Conservation (phyloP, 2,329 filamentous ascomycete genomes). For the Paramyrothecium sp. region DNA sequence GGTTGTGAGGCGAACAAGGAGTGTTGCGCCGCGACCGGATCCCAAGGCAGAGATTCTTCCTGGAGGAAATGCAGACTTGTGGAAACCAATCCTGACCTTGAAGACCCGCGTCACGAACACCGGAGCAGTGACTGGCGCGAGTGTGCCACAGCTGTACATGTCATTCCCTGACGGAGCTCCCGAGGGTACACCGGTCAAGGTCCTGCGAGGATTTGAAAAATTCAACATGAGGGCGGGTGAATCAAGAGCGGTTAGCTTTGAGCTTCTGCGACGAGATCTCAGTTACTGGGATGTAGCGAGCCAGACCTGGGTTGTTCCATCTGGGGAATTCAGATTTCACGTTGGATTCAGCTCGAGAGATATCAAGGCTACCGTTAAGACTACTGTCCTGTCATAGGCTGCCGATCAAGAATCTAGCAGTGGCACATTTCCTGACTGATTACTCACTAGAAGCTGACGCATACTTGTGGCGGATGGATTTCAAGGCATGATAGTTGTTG, state of each 20-base stretch:
- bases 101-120: slow-evolving; percentile 45
- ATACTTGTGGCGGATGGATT: no score
- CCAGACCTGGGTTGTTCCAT: slow-evolving; percentile 57
- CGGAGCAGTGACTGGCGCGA: slow-evolving; percentile 33
- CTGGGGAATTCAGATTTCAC: slow-evolving; percentile 18
- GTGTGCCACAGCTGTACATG: slow-evolving; percentile 33
- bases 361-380: background rate
- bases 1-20: background rate
- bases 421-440: no score
- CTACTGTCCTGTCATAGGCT: background rate
- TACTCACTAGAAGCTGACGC: no score
- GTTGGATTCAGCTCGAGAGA: slow-evolving; percentile 10
- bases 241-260: slow-evolving; percentile 47
- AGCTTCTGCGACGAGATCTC: slow-evolving; percentile 59
- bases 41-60: background rate
- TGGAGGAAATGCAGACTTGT: slow-evolving; percentile 62
- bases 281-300: slow-evolving; percentile 62
- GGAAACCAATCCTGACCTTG: slow-evolving; percentile 34
- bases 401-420: background rate
- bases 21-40: background rate
- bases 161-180: slow-evolving; percentile 24
- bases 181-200: slow-evolving; percentile 55
- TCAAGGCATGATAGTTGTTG: no score
- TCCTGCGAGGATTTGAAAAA: slow-evolving; percentile 67
- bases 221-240: slow-evolving; percentile 49